Base-by-base conservation (phyloP, 169 alveolate genomes). In the Eimeria necatrix region DNA sequence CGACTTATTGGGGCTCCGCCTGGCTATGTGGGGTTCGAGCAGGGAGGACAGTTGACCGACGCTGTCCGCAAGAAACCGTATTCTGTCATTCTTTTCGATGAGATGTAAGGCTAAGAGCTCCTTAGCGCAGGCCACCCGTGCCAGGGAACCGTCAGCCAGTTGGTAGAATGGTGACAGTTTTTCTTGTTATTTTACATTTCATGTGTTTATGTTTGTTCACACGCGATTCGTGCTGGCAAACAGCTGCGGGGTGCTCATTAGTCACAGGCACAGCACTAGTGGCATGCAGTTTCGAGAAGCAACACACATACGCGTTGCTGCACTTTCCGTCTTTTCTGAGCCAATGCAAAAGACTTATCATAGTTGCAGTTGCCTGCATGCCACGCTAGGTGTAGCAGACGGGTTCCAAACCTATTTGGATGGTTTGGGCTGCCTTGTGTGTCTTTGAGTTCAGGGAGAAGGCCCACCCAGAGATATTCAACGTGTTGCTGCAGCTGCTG, bases 1-100 rank as follows among this genome's bases (percentile, higher is more conserved):
- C 83, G 97, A 53, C 96, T 98, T 48, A 95, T 98, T 18, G 99
- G 99, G 12, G 99, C 99, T 2, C 99, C 99, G 4, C 99, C 99
- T 4, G 99, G 99, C 2, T 98, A 98, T 91, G 97, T 98, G 46
- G 99, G 99, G 20, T 98, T 91, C 84, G 99, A 98, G 76, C 98
- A 97, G 84, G 99, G 99, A 4, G 99, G 99, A 1, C 94, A 97
- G 78, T 95, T 98, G 84, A 98, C 99, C 22, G 99, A 98, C 74
- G 98, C 98, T 4, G 97, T 98, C 18, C 91, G 99, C 64, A 95
- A 97, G 68, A 94, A 97, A 87, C 99, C 99, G 4, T 98, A 98
- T 84, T 96, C 98, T 9, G 97, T 98, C 56, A 97, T 98, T 26
- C 96, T 98, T 22, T 97, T 98, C 71, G 99, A 98, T 94, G 99